A percentile compares a stretch with the other conserved stretches of the same genome.
Conservation (phyloP, 352 stramenopile species). For the Globisporangium takayamanum region DNA sequence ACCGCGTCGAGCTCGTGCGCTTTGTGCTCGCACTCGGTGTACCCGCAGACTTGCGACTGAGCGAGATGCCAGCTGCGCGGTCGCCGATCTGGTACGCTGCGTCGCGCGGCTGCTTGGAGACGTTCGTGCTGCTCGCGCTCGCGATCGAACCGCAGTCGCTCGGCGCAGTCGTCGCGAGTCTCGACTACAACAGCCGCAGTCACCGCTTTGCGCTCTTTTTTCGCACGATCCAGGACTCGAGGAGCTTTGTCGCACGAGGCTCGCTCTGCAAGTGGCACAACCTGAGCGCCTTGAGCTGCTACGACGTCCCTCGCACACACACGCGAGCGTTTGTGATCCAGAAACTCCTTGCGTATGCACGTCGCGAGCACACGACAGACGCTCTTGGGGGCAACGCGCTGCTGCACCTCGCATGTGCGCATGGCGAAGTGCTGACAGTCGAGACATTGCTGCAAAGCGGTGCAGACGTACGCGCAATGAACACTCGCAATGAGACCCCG, state of each 20-base stretch:
- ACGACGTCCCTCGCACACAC: slow-evolving; percentile 22
- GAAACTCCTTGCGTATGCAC: slow-evolving; percentile 42
- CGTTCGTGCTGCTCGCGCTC: slow-evolving; percentile 38
- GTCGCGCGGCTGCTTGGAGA: slow-evolving; percentile 27
- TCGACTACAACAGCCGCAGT: slow-evolving; percentile 4
- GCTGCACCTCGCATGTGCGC: slow-evolving; percentile 33
- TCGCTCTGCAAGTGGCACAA: slow-evolving; percentile 49
- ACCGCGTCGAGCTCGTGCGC: slow-evolving; percentile 29
- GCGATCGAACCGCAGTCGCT: slow-evolving; percentile 26
- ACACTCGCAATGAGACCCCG: slow-evolving; percentile 23
- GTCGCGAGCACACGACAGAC: slow-evolving; percentile 15
- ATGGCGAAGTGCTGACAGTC: slow-evolving; percentile 28
- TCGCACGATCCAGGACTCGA: slow-evolving; percentile 19
- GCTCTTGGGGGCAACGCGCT: slow-evolving; percentile 19
- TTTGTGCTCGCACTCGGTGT: slow-evolving; percentile 48
- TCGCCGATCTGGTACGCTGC: slow-evolving; percentile 50
- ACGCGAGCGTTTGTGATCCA: slow-evolving; percentile 35
- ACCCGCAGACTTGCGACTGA: slow-evolving; percentile 25
- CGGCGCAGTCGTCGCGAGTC: background rate
- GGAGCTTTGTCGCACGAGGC: slow-evolving; percentile 15
- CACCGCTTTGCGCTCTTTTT: slow-evolving; percentile 10
- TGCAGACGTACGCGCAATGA: slow-evolving; percentile 23
- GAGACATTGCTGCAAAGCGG: slow-evolving; percentile 33
- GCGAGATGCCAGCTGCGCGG: slow-evolving; percentile 16
- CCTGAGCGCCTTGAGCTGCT: slow-evolving; percentile 44